A percentile compares a stretch with the other conserved stretches of the same genome.
phyloP scores from a whole-genome alignment of 129 eudicot genomes.

The Tagetes patula region DNA sequence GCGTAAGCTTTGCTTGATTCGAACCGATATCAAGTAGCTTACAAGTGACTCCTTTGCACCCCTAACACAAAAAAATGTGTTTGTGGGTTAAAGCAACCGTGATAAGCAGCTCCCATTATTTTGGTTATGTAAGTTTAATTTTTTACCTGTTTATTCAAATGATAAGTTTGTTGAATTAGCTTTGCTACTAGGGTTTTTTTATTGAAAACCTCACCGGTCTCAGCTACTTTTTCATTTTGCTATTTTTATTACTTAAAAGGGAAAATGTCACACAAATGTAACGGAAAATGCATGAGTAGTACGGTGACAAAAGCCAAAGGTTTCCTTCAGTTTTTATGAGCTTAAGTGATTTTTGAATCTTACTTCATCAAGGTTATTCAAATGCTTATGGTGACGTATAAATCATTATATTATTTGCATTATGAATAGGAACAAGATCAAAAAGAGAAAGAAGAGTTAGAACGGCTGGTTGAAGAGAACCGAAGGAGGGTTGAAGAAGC shows the following conservation, averaged over 20 bases:
- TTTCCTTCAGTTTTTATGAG: not conserved
- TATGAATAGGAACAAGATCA: constrained; percentile 58
- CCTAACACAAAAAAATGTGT: not conserved
- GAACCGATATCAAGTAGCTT: not conserved
- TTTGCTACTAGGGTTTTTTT: too few relatives aligned
- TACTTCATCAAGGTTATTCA: not conserved
- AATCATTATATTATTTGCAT: not conserved
- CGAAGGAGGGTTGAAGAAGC: constrained; percentile 82
- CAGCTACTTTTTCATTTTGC: not conserved
- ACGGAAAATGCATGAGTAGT: too few relatives aligned
- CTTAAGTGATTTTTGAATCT: not conserved
- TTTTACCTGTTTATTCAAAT: too few relatives aligned
- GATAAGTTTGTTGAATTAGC: too few relatives aligned
- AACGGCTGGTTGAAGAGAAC: constrained; percentile 78
- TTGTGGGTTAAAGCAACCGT: not conserved
- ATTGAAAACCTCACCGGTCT: too few relatives aligned
- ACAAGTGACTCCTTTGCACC: not conserved
- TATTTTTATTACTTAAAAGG: not conserved
- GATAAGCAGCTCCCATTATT: too few relatives aligned
- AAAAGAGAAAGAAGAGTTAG: constrained; percentile 82
- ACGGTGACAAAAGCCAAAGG: not conserved
- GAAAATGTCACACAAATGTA: too few relatives aligned
- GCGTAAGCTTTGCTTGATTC: not conserved
- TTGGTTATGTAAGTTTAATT: too few relatives aligned
- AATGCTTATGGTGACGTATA: not conserved